phyloP scores from a whole-genome alignment of 768 basidiomycete genomes.

The Pleurotus tuber-regium region DNA sequence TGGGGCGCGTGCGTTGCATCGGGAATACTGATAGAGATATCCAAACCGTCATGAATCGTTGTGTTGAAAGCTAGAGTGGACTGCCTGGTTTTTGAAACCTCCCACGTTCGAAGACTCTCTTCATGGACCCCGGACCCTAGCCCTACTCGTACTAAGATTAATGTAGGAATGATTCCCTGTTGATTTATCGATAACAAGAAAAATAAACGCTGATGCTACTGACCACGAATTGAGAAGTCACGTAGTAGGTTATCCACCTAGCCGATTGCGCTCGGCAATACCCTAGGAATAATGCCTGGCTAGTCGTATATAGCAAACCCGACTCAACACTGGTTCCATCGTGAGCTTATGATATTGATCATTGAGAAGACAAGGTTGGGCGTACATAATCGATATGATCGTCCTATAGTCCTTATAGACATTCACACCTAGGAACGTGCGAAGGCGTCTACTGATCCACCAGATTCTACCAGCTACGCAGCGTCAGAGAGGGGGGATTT shows the following conservation, averaged over 20 bases:
- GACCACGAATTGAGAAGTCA: background rate
- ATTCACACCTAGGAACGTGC: background rate
- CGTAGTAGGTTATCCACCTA: background rate
- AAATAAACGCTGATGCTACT: background rate
- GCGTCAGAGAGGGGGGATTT: too few relatives aligned
- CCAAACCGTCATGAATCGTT: too few relatives aligned
- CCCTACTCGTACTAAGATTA: background rate
- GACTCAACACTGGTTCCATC: background rate
- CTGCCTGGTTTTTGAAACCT: background rate
- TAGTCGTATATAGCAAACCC: background rate
- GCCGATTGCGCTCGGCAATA: too few relatives aligned
- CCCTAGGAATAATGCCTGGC: background rate
- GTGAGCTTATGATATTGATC: background rate
- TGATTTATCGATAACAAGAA: background rate
- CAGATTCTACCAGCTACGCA: background rate
- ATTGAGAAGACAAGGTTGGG: background rate
- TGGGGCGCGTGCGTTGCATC: too few relatives aligned
- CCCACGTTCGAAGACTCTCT: background rate
- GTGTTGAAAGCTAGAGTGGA: too few relatives aligned
- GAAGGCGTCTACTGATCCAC: slow-evolving; percentile 1
- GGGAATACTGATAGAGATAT: too few relatives aligned
- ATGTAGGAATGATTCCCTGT: slow-evolving; percentile 3
- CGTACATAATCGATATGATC: background rate
- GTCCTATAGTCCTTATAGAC: background rate
- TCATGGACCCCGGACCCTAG: background rate